Evolutionary conservation across 495 filamentous ascomycete genomes (phyloP).

Genomic region (Endocarpon pusillum): DNA sequence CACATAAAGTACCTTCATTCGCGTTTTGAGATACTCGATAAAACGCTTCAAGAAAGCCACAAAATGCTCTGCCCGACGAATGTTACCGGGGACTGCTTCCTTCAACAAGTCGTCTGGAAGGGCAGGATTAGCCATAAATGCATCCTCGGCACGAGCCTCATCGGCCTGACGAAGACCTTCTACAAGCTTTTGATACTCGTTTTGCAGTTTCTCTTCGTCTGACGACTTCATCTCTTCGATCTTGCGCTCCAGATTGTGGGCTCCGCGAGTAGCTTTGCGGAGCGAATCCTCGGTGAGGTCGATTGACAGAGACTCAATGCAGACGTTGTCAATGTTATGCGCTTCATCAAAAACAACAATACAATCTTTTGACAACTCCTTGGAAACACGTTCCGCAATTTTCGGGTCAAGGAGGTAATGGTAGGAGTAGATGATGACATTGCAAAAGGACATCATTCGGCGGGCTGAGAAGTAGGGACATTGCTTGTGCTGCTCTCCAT

Average conservation of each 20-base stretch:
- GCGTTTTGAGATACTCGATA: conserved; percentile 93
- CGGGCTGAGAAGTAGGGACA: conserved; percentile 94
- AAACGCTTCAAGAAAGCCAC: conserved; percentile 88
- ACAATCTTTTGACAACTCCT: conserved; percentile 91
- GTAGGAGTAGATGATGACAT: conserved; percentile 98
- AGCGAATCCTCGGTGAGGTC: conserved; percentile 91
- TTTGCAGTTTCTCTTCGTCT: conserved; percentile 82
- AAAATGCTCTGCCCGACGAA: conserved; percentile 91
- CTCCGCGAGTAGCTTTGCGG: conserved; percentile 72
- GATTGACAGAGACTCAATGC: conserved; percentile 93
- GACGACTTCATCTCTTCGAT: conserved; percentile 85
- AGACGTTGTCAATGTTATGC: conserved; percentile 99
- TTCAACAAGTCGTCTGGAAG: conserved; percentile 27
- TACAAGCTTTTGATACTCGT: conserved; percentile 89
- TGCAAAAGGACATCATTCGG: conserved; percentile 97
- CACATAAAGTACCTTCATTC: conserved; percentile 95
- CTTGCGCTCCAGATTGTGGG: conserved; percentile 73
- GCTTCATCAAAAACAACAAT: conserved; percentile 99
- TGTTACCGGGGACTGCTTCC: conserved; percentile 94
- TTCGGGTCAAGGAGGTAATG: conserved; percentile 97
- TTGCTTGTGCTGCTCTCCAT: conserved; percentile 89
- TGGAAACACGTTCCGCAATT: conserved; percentile 91
- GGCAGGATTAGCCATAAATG: conserved; percentile 86
- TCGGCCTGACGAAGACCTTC: conserved; percentile 80
- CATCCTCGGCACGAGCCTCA: conserved; percentile 76